Evolutionary conservation across 257 asterid species (phyloP).

Genomic region (Gynochthodes officinalis): DNA sequence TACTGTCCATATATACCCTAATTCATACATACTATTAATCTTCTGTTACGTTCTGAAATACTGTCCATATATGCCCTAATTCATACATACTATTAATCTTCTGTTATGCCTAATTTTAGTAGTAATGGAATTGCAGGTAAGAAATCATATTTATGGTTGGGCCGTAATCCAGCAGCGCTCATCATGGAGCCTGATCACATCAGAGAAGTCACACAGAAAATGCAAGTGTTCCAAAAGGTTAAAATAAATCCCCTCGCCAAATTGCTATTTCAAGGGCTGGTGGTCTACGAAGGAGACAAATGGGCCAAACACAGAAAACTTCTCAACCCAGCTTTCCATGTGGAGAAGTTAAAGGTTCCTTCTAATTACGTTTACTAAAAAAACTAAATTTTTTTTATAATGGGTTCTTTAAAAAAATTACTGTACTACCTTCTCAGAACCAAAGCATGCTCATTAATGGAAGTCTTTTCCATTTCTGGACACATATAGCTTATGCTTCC

Average conservation of each 20-base stretch:
- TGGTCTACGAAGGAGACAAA: conserved; percentile 4
- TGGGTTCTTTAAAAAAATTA: too few species aligned
- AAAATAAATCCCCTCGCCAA: neutral
- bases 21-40: too few species aligned
- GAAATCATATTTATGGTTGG: conserved; percentile 8
- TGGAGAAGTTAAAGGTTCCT: conserved; percentile 19
- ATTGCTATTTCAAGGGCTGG: neutral
- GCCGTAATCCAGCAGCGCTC: neutral
- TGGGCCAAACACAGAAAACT: conserved; percentile 18
- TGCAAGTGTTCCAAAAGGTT: neutral
- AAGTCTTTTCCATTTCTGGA: neutral
- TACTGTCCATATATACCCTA: too few species aligned
- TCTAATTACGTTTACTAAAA: neutral
- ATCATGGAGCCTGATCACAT: conserved; percentile 15
- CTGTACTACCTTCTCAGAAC: too few species aligned
- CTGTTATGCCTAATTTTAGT: too few species aligned
- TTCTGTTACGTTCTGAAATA: too few species aligned
- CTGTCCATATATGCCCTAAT: too few species aligned
- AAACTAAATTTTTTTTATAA: too few species aligned
- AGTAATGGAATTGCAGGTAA: conserved; percentile 6
- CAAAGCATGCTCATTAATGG: neutral
- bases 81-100: too few species aligned
- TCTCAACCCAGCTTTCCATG: conserved; percentile 18
- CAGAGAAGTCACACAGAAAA: conserved; percentile 1
- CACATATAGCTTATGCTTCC: neutral